Evolutionary conservation across 2,329 filamentous ascomycete genomes (phyloP), one percentile per base, ranked within the genome.

Genomic region (Thermoascus crustaceus): DNA sequence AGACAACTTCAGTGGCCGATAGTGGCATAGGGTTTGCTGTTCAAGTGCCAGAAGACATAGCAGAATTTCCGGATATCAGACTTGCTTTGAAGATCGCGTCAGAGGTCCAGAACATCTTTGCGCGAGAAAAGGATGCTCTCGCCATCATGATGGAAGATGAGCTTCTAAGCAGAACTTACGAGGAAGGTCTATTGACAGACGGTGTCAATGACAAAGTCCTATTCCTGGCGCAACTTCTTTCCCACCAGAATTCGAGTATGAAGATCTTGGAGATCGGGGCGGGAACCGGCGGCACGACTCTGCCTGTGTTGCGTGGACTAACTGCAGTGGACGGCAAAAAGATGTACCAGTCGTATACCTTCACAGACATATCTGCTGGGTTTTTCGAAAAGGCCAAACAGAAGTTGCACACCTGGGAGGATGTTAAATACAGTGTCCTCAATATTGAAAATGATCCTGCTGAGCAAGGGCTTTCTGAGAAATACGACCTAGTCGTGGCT

Each of bases 401-500:
- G 7, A 7, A 11, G 7, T 29, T 29, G 6, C 7, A 7, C 26
- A 8, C 7, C 13, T 7, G 6, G 7, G 7, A 7, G 7, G 13
- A 13, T 14, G 13, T 29, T 7, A 11, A 29, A 6, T 29, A 29
- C 13, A 7, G 26, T 7, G 8, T 29, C 8, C 13, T 10, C 13
- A 11, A 29, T 29, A 29, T 29, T 7, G 7, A 7, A 6, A 7
- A 29, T 6, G 6, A 6, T 8, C 26, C 26, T 11, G 7, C 7
- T 9, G 26, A 29, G 7, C 26, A 29, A 29, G 26, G 26, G 7
- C 13, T 10, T 13, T 6, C 13, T 6, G 26, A 29, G 7, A 31
- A 23, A 4, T 35, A 20, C 18, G 34, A 35, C 30, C 21, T 35
- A 23, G 25, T 35, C 11, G 30, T 35, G 29, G 26, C 26, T 29